Evolutionary conservation across 495 filamentous ascomycete genomes (phyloP).

Genomic region (Penicillium malachiteum): DNA sequence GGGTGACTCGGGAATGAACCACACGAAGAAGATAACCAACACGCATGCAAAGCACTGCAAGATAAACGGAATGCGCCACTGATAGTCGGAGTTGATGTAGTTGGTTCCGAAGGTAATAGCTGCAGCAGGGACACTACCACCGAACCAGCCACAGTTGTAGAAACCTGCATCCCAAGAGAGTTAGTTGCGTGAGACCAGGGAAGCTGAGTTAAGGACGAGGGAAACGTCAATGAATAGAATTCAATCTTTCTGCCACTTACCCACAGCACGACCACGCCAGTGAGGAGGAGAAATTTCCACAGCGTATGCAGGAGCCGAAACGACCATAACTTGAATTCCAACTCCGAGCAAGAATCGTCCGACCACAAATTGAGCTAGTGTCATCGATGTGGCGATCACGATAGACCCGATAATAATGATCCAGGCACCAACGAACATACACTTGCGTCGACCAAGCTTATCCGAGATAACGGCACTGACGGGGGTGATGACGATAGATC

Average conservation of each 20-base stretch:
- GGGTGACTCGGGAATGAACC: conserved; percentile 63
- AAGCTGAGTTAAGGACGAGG: no score
- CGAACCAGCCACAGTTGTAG: conserved; percentile 61
- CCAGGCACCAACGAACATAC: conserved; percentile 64
- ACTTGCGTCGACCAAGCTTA: conserved; percentile 57
- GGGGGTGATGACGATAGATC: conserved; percentile 50
- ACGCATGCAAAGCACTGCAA: conserved; percentile 47
- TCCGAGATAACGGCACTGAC: conserved; percentile 40
- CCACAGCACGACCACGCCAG: conserved; percentile 60
- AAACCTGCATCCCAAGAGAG: conserved; percentile 35
- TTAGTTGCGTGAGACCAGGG: not conserved
- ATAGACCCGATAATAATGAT: conserved; percentile 62
- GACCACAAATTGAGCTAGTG: conserved; percentile 60
- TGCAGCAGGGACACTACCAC: conserved; percentile 52
- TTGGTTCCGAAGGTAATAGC: conserved; percentile 43
- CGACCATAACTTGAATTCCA: conserved; percentile 66
- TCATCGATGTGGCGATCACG: conserved; percentile 47
- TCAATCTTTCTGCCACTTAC: conserved; percentile 24
- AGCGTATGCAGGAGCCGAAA: conserved; percentile 76
- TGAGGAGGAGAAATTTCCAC: conserved; percentile 75
- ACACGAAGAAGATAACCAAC: conserved; percentile 53
- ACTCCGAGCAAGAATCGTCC: conserved; percentile 77
- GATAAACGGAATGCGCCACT: conserved; percentile 58
- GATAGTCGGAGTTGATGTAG: conserved; percentile 37
- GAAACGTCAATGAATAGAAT: no score